Base-by-base conservation (phyloP, 257 asterid genomes). In the Nicotiana attenuata region DNA sequence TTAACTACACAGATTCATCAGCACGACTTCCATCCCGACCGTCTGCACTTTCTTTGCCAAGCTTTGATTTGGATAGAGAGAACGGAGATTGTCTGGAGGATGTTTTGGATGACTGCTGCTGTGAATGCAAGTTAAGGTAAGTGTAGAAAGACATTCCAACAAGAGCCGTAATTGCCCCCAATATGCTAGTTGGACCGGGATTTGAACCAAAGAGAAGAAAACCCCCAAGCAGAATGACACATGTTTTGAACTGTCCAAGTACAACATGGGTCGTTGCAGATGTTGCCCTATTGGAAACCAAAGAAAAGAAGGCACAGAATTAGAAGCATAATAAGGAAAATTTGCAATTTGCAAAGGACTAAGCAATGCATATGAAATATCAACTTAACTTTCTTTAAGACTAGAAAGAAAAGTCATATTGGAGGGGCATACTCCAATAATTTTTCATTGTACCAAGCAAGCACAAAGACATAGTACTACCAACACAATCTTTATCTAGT, bases 201-300 rank as follows among this genome's bases (percentile, higher is more conserved):
- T 96, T 94, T 45, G 98, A 94, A 83, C 97, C 98, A 20, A 96
- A 96, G 29, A 92, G 80, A 81, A 94, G 67, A 85, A 87, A 96
- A 8, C 98, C 99, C 26, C 98, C 98, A 1, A 96, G 93, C 77
- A 96, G 97, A 73, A 96, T 93, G 65, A 94, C 96, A 69, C 99
- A 94, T 0, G 98, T 96, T 87, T 96, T 96, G 90, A 96, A 96
- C 91, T 94, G 99, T 82, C 98, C 99, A 3, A 96, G 98, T 59
- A 96, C 98, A 17, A 87, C 99, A 38, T 94, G 99, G 29, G 98
- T 94, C 45, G 98, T 96, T 56, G 99, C 98, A 87, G 98, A 96
- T 56, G 99, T 94, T 41, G 92, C 98, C 90, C 99, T 96, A 81
- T 28, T 24, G 76, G 78, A 10, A 29, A 31, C 26, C 60, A 61